Percentiles rank a stretch among this genome's conserved stretches.
Conservation (phyloP, 2,329 filamentous ascomycete genomes). For the Penicillium sp. region DNA sequence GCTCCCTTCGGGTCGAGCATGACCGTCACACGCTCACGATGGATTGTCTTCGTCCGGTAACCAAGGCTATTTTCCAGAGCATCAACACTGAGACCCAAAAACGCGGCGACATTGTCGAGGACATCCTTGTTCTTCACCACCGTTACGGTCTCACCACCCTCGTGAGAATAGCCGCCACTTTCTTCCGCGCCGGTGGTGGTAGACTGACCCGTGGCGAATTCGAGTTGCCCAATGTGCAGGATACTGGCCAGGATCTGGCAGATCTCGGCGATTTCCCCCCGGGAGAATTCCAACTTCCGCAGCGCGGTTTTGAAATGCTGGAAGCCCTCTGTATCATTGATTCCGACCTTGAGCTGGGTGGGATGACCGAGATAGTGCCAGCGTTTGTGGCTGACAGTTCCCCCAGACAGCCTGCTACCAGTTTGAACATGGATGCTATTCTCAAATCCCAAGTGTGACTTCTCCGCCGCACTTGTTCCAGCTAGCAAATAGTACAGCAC, state of each 20-base stretch:
- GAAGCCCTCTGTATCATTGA: conserved; percentile 92
- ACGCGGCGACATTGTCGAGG: conserved; percentile 77
- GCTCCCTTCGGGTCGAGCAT: conserved; percentile 92
- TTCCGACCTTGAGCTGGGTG: conserved; percentile 90
- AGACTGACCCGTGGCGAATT: conserved; percentile 73
- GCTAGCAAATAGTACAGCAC: conserved; percentile 89
- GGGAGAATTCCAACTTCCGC: conserved; percentile 84
- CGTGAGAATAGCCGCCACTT: conserved; percentile 90
- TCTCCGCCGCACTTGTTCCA: conserved; percentile 83
- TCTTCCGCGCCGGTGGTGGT: conserved; percentile 77
- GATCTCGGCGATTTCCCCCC: conserved; percentile 88
- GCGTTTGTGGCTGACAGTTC: conserved; percentile 58
- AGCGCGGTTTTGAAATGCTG: conserved; percentile 95
- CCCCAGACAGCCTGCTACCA: conserved; percentile 46
- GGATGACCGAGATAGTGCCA: conserved; percentile 96
- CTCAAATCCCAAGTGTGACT: conserved; percentile 67
- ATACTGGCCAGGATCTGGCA: conserved; percentile 91
- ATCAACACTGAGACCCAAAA: conserved; percentile 71
- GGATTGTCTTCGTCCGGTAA: conserved; percentile 94
- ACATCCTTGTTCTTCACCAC: conserved; percentile 90
- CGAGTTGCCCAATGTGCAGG: conserved; percentile 92
- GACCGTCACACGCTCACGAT: conserved; percentile 92
- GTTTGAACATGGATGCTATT: conserved; percentile 35
- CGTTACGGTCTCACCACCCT: conserved; percentile 77
- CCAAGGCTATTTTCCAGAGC: conserved; percentile 82